phyloP scores from a whole-genome alignment of 192 early-diverging fungal species.

The Kickxella alabastrina region DNA sequence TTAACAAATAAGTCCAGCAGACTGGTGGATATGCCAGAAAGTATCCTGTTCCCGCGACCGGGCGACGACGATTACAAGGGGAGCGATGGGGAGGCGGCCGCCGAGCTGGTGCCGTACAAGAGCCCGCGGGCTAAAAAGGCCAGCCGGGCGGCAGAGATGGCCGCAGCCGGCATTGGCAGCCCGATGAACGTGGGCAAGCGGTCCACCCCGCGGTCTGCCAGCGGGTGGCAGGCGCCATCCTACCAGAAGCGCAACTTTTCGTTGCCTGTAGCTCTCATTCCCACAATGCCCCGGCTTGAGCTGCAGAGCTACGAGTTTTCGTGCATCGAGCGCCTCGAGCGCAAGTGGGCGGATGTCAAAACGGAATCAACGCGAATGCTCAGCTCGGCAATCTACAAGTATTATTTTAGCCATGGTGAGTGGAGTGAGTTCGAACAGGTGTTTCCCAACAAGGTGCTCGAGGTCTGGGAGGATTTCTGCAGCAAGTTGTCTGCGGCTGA shows the following conservation, averaged over 20 bases:
- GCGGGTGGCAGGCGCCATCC: neutral
- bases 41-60: slow-evolving; percentile 36
- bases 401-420: slow-evolving; percentile 50
- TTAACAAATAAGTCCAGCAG: too few species aligned
- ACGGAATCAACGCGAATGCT: slow-evolving; percentile 46
- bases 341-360: slow-evolving; percentile 42
- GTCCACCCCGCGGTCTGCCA: slow-evolving; percentile 2
- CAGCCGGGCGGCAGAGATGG: slow-evolving; percentile 5
- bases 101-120: neutral
- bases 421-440: slow-evolving; percentile 49
- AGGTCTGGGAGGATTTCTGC: slow-evolving; percentile 43
- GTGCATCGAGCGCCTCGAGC: slow-evolving; percentile 46
- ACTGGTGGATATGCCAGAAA: too few species aligned
- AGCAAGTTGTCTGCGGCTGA: slow-evolving; percentile 30
- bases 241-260: slow-evolving; percentile 47
- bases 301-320: slow-evolving; percentile 49
- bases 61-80: slow-evolving; percentile 1
- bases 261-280: slow-evolving; percentile 29
- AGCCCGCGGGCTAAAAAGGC: slow-evolving; percentile 1
- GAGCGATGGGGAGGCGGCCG: neutral
- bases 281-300: slow-evolving; percentile 12
- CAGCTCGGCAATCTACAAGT: slow-evolving; percentile 52
- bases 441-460: slow-evolving; percentile 39
- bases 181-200: neutral
- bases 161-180: slow-evolving; percentile 2